Percentiles rank a stretch among this genome's conserved stretches.
These are phyloP conservation scores for Phytophthora vignae DNA, from an alignment of 352 stramenopile species.

Conservation along the genomic window DNA sequence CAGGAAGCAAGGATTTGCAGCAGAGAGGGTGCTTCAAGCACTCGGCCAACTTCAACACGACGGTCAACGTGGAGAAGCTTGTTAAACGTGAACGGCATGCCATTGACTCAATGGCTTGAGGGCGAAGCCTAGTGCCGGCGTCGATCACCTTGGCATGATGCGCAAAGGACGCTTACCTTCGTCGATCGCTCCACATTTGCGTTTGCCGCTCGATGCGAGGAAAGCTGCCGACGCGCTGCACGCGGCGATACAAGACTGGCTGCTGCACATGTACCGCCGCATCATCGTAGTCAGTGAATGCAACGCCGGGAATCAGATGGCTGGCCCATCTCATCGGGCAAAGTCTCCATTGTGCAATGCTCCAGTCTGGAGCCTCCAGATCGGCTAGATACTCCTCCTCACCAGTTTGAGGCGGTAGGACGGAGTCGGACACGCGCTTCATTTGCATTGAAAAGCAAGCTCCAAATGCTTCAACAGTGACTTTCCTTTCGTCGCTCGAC, in stretches of 20 bases:
- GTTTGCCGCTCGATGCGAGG: background rate
- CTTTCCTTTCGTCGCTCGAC: background rate
- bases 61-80: background rate
- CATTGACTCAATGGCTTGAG: background rate
- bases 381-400: background rate
- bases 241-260: conserved; percentile 15
- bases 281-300: conserved; percentile 7
- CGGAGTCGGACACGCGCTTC: conserved; percentile 7
- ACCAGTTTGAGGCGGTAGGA: background rate
- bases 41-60: background rate
- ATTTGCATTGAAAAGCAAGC: background rate
- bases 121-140: background rate
- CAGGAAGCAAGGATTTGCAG: background rate
- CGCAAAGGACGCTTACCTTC: background rate
- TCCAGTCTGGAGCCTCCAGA: background rate
- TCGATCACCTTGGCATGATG: background rate
- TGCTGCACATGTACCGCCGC: background rate
- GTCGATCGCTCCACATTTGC: background rate
- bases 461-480: background rate
- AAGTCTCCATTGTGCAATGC: conserved; percentile 3
- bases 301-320: conserved; percentile 12
- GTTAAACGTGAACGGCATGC: background rate
- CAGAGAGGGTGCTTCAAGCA: conserved; percentile 1
- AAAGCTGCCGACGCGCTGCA: conserved; percentile 17
- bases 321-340: conserved; percentile 16